Evolutionary conservation across 23 red algal genomes (phyloP).

Genomic region (Agarophyton chilense): DNA sequence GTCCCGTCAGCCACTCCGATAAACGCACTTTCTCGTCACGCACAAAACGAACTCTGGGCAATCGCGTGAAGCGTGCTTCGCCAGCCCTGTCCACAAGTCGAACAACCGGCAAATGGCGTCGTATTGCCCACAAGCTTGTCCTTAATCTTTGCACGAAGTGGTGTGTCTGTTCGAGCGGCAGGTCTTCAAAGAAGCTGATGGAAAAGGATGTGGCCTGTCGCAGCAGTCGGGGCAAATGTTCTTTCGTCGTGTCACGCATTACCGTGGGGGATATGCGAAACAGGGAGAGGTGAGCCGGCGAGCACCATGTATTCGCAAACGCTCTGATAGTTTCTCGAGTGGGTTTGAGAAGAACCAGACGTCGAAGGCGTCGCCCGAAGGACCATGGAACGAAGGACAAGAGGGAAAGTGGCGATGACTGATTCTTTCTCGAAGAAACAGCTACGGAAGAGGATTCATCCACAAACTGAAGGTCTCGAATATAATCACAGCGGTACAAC

Average conservation of each 20-base stretch:
- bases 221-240: background rate
- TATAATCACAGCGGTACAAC: constrained; percentile 1
- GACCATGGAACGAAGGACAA: background rate
- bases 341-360: background rate
- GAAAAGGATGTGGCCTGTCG: background rate
- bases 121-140: background rate
- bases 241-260: background rate
- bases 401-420: background rate
- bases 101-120: background rate
- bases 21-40: constrained; percentile 6
- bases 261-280: background rate
- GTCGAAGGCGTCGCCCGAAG: background rate
- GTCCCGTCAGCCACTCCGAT: background rate
- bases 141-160: constrained; percentile 3
- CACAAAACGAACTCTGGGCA: background rate
- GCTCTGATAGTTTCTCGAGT: background rate
- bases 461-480: constrained; percentile 2
- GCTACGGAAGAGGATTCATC: background rate
- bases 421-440: background rate
- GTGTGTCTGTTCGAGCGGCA: constrained; percentile 7
- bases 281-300: background rate
- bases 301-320: background rate
- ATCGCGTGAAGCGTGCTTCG: background rate
- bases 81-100: constrained; percentile 1
- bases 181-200: background rate